phyloP scores from a whole-genome alignment of 2,329 filamentous ascomycete genomes.

The Sordariomycetes sp. region DNA sequence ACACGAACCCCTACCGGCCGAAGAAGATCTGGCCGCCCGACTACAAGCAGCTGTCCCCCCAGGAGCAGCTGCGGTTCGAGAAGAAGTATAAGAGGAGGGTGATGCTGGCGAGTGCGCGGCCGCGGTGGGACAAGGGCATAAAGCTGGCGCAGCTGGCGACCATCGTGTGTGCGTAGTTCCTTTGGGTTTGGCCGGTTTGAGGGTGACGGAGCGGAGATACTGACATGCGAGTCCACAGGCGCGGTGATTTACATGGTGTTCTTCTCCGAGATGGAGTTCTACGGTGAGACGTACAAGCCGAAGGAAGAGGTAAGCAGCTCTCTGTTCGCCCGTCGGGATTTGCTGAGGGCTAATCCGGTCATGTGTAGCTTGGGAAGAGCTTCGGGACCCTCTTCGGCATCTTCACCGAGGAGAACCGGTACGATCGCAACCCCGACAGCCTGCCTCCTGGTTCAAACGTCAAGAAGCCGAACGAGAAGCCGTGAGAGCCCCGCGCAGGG shows the following conservation, averaged over 20 bases:
- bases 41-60: slow-evolving; percentile 56
- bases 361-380: slow-evolving; percentile 21
- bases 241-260: slow-evolving; percentile 27
- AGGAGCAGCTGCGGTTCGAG: slow-evolving; percentile 70
- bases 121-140: slow-evolving; percentile 53
- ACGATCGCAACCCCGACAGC: slow-evolving; percentile 17
- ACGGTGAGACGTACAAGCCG: slow-evolving; percentile 29
- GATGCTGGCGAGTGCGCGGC: slow-evolving; percentile 48
- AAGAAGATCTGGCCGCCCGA: slow-evolving; percentile 73
- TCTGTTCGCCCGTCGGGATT: too few species aligned
- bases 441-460: not conserved
- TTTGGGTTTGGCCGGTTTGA: not conserved
- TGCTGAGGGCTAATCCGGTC: not conserved
- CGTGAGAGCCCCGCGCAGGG: not conserved
- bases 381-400: slow-evolving; percentile 26
- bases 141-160: slow-evolving; percentile 53
- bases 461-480: not conserved
- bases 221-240: slow-evolving; percentile 12
- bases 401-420: slow-evolving; percentile 28
- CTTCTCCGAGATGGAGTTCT: slow-evolving; percentile 32
- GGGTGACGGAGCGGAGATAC: not conserved
- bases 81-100: slow-evolving; percentile 66
- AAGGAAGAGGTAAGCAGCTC: slow-evolving; percentile 23
- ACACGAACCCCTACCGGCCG: slow-evolving; percentile 49
- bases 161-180: slow-evolving; percentile 37